Evolutionary conservation across 805 yeast species (phyloP).

Genomic region (Lachancea quebecensis): DNA sequence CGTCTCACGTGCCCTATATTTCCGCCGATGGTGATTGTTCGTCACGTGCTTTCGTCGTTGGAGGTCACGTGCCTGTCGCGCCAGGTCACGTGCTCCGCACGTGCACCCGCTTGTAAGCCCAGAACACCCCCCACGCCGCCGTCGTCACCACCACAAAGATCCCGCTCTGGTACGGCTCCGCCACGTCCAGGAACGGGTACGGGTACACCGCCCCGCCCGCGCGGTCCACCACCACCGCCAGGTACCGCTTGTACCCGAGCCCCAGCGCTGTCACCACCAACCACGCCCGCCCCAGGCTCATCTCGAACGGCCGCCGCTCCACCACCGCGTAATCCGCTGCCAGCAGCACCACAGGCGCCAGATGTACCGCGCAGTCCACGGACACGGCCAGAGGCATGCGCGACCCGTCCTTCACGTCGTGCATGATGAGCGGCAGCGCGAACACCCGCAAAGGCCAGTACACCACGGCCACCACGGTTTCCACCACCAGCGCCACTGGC

Average conservation of each 20-base stretch:
- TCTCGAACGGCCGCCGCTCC: constrained; percentile 39
- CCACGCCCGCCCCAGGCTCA: constrained; percentile 36
- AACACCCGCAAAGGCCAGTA: constrained; percentile 66
- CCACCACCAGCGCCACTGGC: constrained; percentile 52
- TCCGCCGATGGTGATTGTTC: no score
- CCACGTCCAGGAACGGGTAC: constrained; percentile 59
- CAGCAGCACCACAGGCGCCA: constrained; percentile 50
- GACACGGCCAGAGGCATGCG: constrained; percentile 38
- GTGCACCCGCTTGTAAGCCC: constrained; percentile 29
- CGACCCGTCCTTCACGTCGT: constrained; percentile 20
- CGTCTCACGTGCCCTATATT: constrained; percentile 22
- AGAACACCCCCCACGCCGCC: constrained; percentile 31
- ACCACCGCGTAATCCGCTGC: constrained; percentile 47
- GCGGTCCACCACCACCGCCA: constrained; percentile 42
- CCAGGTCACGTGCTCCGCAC: not conserved
- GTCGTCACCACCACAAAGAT: constrained; percentile 44
- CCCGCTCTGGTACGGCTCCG: constrained; percentile 36
- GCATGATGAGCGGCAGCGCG: constrained; percentile 42
- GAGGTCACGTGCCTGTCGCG: no score
- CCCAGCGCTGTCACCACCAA: constrained; percentile 33
- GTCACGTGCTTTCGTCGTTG: no score
- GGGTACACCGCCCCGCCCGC: constrained; percentile 49
- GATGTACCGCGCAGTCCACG: constrained; percentile 53
- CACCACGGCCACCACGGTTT: constrained; percentile 52
- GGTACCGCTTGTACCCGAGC: constrained; percentile 45